phyloP scores from a whole-genome alignment of 768 basidiomycete species.

The Rhodosporidiobolus sp. region DNA sequence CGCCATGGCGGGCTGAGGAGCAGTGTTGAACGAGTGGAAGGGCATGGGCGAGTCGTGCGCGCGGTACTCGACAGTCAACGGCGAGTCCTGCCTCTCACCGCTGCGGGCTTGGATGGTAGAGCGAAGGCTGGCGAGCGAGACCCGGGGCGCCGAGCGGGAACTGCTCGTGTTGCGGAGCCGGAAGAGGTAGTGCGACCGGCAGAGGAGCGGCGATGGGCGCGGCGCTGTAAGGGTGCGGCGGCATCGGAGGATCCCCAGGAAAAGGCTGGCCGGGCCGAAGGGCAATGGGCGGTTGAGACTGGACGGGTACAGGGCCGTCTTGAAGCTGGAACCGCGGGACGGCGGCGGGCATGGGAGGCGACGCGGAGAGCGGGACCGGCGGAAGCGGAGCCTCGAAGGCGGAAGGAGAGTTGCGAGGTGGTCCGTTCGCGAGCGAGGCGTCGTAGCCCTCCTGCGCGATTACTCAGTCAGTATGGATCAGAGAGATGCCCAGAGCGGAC shows the following conservation, averaged over 20 bases:
- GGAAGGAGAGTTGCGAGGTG: not conserved
- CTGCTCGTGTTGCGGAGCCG: too few relatives aligned
- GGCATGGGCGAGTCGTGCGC: slow-evolving; percentile 11
- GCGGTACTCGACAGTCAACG: not conserved
- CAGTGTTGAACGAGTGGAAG: not conserved
- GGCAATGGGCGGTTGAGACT: too few relatives aligned
- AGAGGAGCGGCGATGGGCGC: not conserved
- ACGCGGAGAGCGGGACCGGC: not conserved
- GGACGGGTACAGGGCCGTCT: not conserved
- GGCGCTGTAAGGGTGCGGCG: not conserved
- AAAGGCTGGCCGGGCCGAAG: not conserved
- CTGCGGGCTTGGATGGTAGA: not conserved
- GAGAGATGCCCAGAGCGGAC: not conserved
- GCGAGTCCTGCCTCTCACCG: not conserved
- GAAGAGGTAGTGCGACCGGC: not conserved
- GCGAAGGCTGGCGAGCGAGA: slow-evolving; percentile 1
- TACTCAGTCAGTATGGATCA: not conserved
- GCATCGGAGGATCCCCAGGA: not conserved
- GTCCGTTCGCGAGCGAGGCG: not conserved
- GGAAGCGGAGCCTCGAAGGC: not conserved
- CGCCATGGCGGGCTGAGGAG: not conserved
- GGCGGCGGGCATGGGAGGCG: not conserved
- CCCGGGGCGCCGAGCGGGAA: not conserved
- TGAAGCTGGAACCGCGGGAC: slow-evolving; percentile 1
- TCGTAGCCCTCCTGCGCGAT: slow-evolving; percentile 2